Evolutionary conservation across 1,284 basidiomycete species (phyloP).

Genomic region (Stygiomarasmius scandens): DNA sequence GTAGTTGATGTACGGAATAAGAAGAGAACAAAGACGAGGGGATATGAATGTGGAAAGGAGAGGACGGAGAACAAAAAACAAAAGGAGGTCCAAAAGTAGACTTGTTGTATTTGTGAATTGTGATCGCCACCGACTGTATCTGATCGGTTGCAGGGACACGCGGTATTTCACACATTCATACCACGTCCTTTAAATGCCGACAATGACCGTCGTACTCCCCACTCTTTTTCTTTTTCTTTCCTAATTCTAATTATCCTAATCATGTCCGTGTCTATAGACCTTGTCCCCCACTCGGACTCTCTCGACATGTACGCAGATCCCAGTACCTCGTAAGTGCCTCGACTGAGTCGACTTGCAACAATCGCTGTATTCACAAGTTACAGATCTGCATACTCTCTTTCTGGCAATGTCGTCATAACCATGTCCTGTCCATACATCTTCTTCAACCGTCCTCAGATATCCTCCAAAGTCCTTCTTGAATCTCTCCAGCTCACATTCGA

Average conservation of each 20-base stretch:
- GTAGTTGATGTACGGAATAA: not conserved
- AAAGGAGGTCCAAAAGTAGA: not conserved
- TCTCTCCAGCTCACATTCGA: constrained; percentile 75
- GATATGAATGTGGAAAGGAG: not conserved
- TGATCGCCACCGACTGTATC: not conserved
- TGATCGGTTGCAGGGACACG: not conserved
- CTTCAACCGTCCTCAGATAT: constrained; percentile 51
- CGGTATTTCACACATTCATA: not conserved
- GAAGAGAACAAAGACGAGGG: not conserved
- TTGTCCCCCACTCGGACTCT: constrained; percentile 54
- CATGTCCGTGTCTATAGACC: constrained; percentile 68
- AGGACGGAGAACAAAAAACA: not conserved
- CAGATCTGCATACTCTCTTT: constrained; percentile 77
- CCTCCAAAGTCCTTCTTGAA: constrained; percentile 54
- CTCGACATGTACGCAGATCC: constrained; percentile 70
- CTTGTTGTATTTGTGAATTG: not conserved
- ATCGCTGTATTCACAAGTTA: not conserved
- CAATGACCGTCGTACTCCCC: not conserved
- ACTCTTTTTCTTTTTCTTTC: not conserved
- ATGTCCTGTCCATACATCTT: constrained; percentile 49
- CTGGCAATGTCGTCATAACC: constrained; percentile 68
- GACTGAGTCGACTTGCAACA: too few relatives aligned
- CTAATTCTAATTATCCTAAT: constrained; percentile 12
- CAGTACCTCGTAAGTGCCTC: constrained; percentile 64
- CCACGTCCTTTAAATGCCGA: too few relatives aligned